Evolutionary conservation across 2,329 filamentous ascomycete genomes (phyloP), one percentile per base, ranked within the genome.

Genomic region (Byssoonygena ceratinophila): DNA sequence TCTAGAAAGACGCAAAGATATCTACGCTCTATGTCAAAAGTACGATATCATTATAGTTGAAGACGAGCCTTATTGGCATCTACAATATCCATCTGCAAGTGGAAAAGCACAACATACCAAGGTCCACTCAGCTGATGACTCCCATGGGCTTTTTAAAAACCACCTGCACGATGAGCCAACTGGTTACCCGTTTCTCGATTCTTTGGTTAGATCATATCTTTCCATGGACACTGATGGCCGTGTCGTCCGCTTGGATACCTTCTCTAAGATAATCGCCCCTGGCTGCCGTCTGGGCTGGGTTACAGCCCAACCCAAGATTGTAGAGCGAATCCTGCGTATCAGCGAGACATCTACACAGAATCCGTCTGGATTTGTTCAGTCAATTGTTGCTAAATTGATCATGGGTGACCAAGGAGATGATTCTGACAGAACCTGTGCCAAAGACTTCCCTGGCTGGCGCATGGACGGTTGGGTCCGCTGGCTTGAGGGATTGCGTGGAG

Each of bases 51-150:
- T 96, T 62, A 95, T 96, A 58, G 72, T 94, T 56, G 91, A 97
- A 68, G 91, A 97, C 61, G 90, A 96, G 57, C 91, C 91, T 4
- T 96, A 96, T 72, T 96, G 88, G 87, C 91, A 92, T 67, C 76
- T 97, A 7, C 91, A 96, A 66, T 96, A 81, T 68, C 87, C 88
- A 0, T 85, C 85, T 0, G 83, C 85, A 0, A 78, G 11, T 62
- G 12, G 63, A 16, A 51, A 59, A 8, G 51, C 56, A 32, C 32
- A 39, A 11, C 25, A 68, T 62, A 43, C 60, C 59, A 51, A 66
- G 66, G 44, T 61, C 54, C 55, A 60, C 54, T 63, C 70, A 61
- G 62, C 66, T 55, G 63, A 67, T 47, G 68, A 70, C 52, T 12
- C 72, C 68, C 50, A 70, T 68, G 48, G 34, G 4, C 4, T 18